Evolutionary conservation across 176 grass and related monocot genomes (phyloP).

Genomic region (Sorghum bicolor): Sorghum_bicolor_NCBIv3 NC_012876.2:5977501-5978000

Average conservation of each 20-base stretch:
- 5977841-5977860: slow-evolving; percentile 1
- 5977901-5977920: slow-evolving; percentile 5
- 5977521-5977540: slow-evolving; percentile 74
- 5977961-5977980: background rate
- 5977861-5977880: background rate
- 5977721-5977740: slow-evolving; percentile 74
- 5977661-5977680: slow-evolving; percentile 57
- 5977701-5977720: slow-evolving; percentile 81
- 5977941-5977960: background rate
- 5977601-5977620: background rate
- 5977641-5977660: slow-evolving; percentile 60
- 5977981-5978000: slow-evolving; percentile 10
- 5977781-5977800: slow-evolving; percentile 16
- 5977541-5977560: slow-evolving; percentile 74
- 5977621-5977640: background rate
- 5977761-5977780: slow-evolving; percentile 68
- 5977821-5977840: slow-evolving; percentile 69
- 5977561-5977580: slow-evolving; percentile 67
- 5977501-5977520: slow-evolving; percentile 67
- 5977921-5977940: background rate
- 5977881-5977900: slow-evolving; percentile 30
- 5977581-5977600: slow-evolving; percentile 14
- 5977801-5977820: slow-evolving; percentile 23
- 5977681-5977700: slow-evolving; percentile 90
- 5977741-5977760: slow-evolving; percentile 74